Conservation (phyloP, 176 grass and related monocot genomes). For the Oryza longistaminata region DNA sequence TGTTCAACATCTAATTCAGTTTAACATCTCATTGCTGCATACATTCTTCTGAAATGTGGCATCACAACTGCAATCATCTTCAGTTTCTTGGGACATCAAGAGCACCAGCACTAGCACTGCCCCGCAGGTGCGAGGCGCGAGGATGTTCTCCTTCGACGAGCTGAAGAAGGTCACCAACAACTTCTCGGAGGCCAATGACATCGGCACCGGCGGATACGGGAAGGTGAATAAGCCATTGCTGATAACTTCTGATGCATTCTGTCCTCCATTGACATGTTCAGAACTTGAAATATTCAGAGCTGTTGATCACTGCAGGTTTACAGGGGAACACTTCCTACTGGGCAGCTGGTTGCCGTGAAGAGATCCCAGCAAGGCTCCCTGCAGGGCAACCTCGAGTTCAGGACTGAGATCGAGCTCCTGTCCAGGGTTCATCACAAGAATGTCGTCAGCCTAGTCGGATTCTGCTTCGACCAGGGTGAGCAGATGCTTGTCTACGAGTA, state of each 20-base stretch:
- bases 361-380: conserved; percentile 62
- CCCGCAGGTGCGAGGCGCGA: conserved; percentile 69
- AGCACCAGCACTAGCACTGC: conserved; percentile 51
- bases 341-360: conserved; percentile 77
- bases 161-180: conserved; percentile 72
- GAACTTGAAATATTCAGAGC: not conserved
- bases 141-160: conserved; percentile 67
- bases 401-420: conserved; percentile 80
- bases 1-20: not conserved
- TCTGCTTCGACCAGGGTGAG: conserved; percentile 79
- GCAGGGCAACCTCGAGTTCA: conserved; percentile 72
- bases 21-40: not conserved
- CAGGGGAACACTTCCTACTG: conserved; percentile 54
- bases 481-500: conserved; percentile 84
- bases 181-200: conserved; percentile 58
- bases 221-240: conserved; percentile 42
- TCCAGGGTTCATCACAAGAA: conserved; percentile 86
- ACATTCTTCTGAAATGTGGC: not conserved
- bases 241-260: not conserved
- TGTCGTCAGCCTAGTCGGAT: conserved; percentile 77
- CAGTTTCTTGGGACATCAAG: conserved; percentile 71
- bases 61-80: not conserved
- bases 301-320: conserved; percentile 54
- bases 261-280: not conserved
- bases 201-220: conserved; percentile 71